Evolutionary conservation across 805 yeast genomes (phyloP).

Genomic region (Candida coleopterorum): DNA sequence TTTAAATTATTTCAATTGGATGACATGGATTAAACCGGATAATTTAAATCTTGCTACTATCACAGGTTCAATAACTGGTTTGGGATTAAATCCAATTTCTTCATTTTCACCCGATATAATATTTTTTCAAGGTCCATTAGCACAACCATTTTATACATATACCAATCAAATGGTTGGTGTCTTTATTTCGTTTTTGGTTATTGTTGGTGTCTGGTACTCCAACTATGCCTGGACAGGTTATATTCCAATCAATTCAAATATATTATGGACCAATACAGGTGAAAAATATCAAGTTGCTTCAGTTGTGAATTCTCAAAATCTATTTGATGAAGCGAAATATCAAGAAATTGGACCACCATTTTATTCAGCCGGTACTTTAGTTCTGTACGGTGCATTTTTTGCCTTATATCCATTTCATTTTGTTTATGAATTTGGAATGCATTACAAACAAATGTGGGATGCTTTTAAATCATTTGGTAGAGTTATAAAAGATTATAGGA

Average conservation of each 20-base stretch:
- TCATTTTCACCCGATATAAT: conserved; percentile 28
- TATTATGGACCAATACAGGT: conserved; percentile 47
- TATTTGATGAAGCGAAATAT: conserved; percentile 20
- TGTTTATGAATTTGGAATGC: conserved; percentile 10
- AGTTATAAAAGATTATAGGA: conserved; percentile 10
- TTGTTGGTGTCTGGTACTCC: conserved; percentile 17
- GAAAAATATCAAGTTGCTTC: conserved; percentile 36
- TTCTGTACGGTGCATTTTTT: conserved; percentile 23
- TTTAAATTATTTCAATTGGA: conserved; percentile 47
- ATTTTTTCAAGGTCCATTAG: conserved; percentile 17
- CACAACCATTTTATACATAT: conserved; percentile 38
- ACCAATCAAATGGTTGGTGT: conserved; percentile 23
- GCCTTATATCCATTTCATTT: conserved; percentile 24
- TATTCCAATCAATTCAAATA: conserved; percentile 39
- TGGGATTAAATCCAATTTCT: conserved; percentile 52
- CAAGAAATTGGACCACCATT: conserved; percentile 24
- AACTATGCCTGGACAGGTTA: conserved; percentile 22
- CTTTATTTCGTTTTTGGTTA: conserved; percentile 14
- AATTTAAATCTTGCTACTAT: conserved; percentile 44
- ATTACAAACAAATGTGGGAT: conserved; percentile 11
- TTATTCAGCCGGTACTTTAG: conserved; percentile 24
- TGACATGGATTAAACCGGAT: conserved; percentile 52
- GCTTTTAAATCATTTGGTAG: conserved; percentile 8
- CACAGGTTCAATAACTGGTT: conserved; percentile 44
- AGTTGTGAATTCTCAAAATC: conserved; percentile 35